Percentiles rank a stretch among this genome's conserved stretches.
Conservation (phyloP, 2,329 filamentous ascomycete genomes). For the Periconia sp. region DNA sequence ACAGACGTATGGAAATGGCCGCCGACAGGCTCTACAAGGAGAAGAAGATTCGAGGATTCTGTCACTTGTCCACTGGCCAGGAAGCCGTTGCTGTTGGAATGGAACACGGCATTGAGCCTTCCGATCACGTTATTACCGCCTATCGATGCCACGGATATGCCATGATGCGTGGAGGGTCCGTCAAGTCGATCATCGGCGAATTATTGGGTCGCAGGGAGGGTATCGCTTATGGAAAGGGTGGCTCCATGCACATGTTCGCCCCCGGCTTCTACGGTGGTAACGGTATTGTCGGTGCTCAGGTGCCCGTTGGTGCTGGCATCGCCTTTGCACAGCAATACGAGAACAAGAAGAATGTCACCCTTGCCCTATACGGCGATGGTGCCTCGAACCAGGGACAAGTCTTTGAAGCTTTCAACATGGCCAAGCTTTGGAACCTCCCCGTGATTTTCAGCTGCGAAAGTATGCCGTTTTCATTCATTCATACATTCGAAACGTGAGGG, state of each 20-base stretch:
- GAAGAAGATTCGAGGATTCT: conserved; percentile 99
- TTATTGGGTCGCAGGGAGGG: conserved; percentile 92
- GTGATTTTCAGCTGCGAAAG: conserved; percentile 98
- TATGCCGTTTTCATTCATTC: conserved; percentile 54
- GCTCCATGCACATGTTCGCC: conserved; percentile 99
- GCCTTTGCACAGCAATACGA: conserved; percentile 97
- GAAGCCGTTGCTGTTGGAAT: conserved; percentile 97
- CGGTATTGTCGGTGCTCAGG: conserved; percentile 98
- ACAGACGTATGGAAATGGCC: conserved; percentile 98
- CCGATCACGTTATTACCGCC: conserved; percentile 94
- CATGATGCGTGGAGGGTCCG: conserved; percentile 87
- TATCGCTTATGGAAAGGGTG: conserved; percentile 98
- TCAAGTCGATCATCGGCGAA: conserved; percentile 94
- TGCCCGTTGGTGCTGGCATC: conserved; percentile 93
- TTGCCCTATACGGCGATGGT: conserved; percentile 96
- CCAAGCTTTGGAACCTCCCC: conserved; percentile 96
- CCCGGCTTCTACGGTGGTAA: conserved; percentile 98
- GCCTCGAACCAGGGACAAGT: conserved; percentile 99
- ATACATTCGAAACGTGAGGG: not conserved
- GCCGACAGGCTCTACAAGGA: conserved; percentile 99
- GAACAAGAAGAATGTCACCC: conserved; percentile 78
- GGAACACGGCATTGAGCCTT: conserved; percentile 88
- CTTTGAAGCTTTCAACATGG: conserved; percentile 99
- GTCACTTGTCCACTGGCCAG: conserved; percentile 95
- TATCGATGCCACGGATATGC: conserved; percentile 99